Evolutionary conservation across 352 stramenopile genomes (phyloP).

Genomic region (Elongisporangium prolatum): DNA sequence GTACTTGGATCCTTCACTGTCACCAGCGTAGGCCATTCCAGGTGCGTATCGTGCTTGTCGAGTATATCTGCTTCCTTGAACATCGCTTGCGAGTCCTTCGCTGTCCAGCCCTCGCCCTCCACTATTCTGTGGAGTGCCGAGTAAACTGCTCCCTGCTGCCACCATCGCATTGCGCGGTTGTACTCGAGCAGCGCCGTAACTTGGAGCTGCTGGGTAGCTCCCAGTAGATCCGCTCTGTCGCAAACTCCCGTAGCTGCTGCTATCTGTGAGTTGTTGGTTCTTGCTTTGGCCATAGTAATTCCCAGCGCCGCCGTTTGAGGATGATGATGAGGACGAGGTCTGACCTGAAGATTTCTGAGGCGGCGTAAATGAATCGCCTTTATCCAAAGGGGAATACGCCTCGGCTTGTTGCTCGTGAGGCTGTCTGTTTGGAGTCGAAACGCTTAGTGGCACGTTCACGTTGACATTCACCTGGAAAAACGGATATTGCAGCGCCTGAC

Average conservation of each 20-base stretch:
- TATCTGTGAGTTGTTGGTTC: slow-evolving; percentile 51
- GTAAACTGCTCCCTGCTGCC: slow-evolving; percentile 57
- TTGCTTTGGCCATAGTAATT: slow-evolving; percentile 30
- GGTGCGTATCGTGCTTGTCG: slow-evolving; percentile 75
- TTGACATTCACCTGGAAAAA: slow-evolving; percentile 92
- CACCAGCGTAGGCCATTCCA: slow-evolving; percentile 44
- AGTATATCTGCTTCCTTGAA: slow-evolving; percentile 68
- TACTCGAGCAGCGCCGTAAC: slow-evolving; percentile 39
- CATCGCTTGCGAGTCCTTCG: slow-evolving; percentile 30
- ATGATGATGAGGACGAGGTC: slow-evolving; percentile 19
- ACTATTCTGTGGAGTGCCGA: slow-evolving; percentile 46
- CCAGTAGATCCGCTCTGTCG: slow-evolving; percentile 18
- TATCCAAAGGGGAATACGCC: slow-evolving; percentile 20
- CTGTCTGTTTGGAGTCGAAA: slow-evolving; percentile 54
- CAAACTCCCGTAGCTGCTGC: slow-evolving; percentile 34
- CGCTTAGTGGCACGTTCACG: slow-evolving; percentile 61
- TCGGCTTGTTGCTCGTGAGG: slow-evolving; percentile 46
- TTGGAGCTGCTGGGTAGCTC: slow-evolving; percentile 3
- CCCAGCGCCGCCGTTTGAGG: slow-evolving; percentile 22
- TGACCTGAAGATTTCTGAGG: slow-evolving; percentile 44
- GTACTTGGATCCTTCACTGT: slow-evolving; percentile 55
- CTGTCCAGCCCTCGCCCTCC: slow-evolving; percentile 43
- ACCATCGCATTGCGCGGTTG: slow-evolving; percentile 68
- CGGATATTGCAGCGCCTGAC: slow-evolving; percentile 92
- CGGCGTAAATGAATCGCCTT: slow-evolving; percentile 47